Conservation (phyloP, 2,329 filamentous ascomycete species). For the Meredithiella fracta region DNA sequence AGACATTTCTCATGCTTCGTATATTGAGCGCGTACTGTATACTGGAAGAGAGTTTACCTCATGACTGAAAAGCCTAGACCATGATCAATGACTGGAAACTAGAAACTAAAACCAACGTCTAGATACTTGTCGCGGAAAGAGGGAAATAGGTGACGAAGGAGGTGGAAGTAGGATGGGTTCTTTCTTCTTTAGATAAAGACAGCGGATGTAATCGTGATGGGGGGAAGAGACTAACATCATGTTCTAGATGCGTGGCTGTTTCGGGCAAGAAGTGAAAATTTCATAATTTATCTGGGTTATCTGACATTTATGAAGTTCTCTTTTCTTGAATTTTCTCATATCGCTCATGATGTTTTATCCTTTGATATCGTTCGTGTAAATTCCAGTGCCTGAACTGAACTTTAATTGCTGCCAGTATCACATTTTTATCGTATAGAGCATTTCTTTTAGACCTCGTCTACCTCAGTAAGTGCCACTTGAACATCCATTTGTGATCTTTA, state of each 20-base stretch:
- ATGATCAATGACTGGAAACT: background rate
- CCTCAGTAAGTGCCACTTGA: too few relatives aligned
- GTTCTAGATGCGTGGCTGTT: too few relatives aligned
- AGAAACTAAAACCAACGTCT: background rate
- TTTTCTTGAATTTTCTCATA: background rate
- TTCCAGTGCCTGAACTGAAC: background rate
- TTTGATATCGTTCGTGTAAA: background rate
- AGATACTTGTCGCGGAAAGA: constrained; percentile 7
- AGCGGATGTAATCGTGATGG: too few relatives aligned
- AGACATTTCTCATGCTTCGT: background rate
- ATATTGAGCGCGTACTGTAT: background rate
- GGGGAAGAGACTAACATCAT: too few relatives aligned
- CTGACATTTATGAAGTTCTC: background rate
- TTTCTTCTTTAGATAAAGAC: too few relatives aligned
- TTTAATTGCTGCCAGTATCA: too few relatives aligned
- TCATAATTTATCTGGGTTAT: background rate
- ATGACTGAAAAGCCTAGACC: background rate
- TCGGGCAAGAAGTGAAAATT: background rate
- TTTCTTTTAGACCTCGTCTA: too few relatives aligned
- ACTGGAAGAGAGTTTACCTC: too few relatives aligned
- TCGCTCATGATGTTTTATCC: background rate
- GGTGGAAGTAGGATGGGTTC: too few relatives aligned
- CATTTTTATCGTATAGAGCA: too few relatives aligned
- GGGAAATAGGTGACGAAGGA: too few relatives aligned
- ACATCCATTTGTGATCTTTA: too few relatives aligned